These are phyloP conservation scores for Solanum hybrid DNA, from an alignment of 305 asterid species.

Conservation along the genomic window DNA sequence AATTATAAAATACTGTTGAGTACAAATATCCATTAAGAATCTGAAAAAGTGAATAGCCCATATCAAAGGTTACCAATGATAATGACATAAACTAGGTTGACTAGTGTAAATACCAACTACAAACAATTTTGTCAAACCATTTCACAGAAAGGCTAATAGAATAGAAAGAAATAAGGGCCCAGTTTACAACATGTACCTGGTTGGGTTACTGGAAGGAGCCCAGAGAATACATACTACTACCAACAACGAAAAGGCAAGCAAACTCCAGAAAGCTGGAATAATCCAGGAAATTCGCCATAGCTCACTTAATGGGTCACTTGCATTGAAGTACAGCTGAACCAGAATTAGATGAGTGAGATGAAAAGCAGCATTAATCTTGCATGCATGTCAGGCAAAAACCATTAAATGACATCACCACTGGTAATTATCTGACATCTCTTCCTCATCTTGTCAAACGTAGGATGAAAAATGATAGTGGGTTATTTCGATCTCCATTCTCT, in stretches of 20 bases:
- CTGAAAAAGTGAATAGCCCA: background rate
- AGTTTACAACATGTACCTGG: conserved; percentile 12
- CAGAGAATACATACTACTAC: conserved; percentile 27
- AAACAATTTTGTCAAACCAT: background rate
- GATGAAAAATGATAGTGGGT: background rate
- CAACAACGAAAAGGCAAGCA: conserved; percentile 20
- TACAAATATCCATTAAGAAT: background rate
- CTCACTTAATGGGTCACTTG: conserved; percentile 30
- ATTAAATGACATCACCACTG: background rate
- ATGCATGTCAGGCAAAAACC: background rate
- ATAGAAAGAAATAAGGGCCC: background rate
- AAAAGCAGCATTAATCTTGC: background rate
- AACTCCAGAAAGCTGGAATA: conserved; percentile 31
- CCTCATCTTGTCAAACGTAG: background rate
- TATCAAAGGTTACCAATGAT: background rate
- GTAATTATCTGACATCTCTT: background rate
- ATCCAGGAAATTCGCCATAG: conserved; percentile 28
- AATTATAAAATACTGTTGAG: background rate
- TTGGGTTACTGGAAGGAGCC: conserved; percentile 28
- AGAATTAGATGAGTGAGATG: background rate
- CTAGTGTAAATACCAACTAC: background rate
- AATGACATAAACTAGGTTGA: background rate
- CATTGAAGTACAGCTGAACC: conserved; percentile 30
- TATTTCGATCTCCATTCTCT: background rate
- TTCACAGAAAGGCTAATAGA: background rate